These are phyloP conservation scores for Symbiodinium natans DNA, from an alignment of 73 alveolate species.

Conservation along the genomic window DNA sequence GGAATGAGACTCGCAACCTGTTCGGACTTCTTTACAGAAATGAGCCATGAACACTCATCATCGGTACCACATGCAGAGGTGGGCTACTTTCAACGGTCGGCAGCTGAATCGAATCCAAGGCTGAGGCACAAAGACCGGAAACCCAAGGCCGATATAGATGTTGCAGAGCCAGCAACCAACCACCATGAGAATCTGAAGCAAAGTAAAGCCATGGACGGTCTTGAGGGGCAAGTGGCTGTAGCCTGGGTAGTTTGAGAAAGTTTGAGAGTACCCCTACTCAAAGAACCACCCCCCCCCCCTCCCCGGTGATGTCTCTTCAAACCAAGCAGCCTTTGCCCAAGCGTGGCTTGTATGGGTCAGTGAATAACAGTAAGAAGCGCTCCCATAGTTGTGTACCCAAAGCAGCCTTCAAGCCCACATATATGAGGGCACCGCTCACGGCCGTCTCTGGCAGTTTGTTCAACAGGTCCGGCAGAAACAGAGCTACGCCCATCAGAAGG, in stretches of 20 bases:
- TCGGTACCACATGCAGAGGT: no score
- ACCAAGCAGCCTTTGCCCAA: background rate
- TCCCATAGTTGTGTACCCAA: slow-evolving; percentile 83
- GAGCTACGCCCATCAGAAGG: background rate
- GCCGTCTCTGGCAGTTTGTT: slow-evolving; percentile 77
- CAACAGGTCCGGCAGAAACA: background rate
- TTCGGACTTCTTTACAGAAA: no score
- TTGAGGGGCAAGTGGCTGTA: slow-evolving; percentile 70
- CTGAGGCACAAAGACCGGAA: slow-evolving; percentile 7
- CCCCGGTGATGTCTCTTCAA: background rate
- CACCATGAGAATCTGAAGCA: slow-evolving; percentile 26
- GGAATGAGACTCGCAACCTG: slow-evolving; percentile 50
- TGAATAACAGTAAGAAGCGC: slow-evolving; percentile 36
- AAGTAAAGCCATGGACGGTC: slow-evolving; percentile 45
- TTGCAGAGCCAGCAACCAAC: slow-evolving; percentile 78
- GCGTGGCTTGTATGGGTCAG: slow-evolving; percentile 43
- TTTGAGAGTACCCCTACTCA: no score
- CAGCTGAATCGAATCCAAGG: no score
- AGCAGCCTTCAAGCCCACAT: background rate
- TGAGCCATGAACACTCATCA: no score
- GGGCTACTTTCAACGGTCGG: no score
- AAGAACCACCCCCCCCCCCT: no score
- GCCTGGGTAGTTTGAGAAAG: slow-evolving; percentile 52
- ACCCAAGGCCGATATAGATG: slow-evolving; percentile 84
- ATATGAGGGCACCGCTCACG: slow-evolving; percentile 13